Base-by-base conservation (phyloP, 1,284 basidiomycete genomes). In the Porodaedalea pini region DNA sequence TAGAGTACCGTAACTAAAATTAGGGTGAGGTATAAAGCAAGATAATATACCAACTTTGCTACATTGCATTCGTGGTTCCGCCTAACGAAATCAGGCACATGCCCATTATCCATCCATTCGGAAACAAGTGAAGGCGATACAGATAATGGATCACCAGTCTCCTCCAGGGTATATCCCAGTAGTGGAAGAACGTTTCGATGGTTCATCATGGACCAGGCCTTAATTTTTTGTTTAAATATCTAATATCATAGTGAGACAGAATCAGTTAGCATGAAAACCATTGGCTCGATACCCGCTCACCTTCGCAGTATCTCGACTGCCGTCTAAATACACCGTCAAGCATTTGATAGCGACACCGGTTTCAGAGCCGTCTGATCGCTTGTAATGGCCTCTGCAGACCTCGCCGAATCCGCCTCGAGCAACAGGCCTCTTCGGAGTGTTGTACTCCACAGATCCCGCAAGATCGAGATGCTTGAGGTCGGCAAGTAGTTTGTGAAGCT, bases 151-250 rank as follows among this genome's bases (percentile, higher is more conserved):
- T 31, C 23, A 5, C 25, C 45, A 29, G 7, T 29, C 10, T 39
- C 40, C 1, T 41, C 41, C 11, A 56, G 10, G 2, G 29, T 25
- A 25, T 51, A 57, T 2, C 56, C 56, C 15, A 51, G n/a, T 10
- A 57, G 29, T 11, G 32, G 32, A 7, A 51, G 32, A 27, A 57
- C 29, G 23, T 57, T 51, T 4, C 32, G 19, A 52, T 57, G 56
- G 4, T 51, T 15, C 10, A 56, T 29, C 15, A 36, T 39, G 13
- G 44, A 39, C 58, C 58, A 59, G 6, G 55, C 32, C 13, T 36
- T 23, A 6, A 59, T 45, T 25, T 59, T 48, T 10, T 43, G 29
- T 15, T 13, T 34, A n/a, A 59, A 41, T 23, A 39, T 29, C 58
- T 59, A 27, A 4, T 31, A 49, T 34, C n/a, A 52, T 8, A 6